A percentile compares a stretch with the other conserved stretches of the same genome.
phyloP scores from a whole-genome alignment of 2,329 filamentous ascomycete species.

The Pseudogymnoascus sp. region DNA sequence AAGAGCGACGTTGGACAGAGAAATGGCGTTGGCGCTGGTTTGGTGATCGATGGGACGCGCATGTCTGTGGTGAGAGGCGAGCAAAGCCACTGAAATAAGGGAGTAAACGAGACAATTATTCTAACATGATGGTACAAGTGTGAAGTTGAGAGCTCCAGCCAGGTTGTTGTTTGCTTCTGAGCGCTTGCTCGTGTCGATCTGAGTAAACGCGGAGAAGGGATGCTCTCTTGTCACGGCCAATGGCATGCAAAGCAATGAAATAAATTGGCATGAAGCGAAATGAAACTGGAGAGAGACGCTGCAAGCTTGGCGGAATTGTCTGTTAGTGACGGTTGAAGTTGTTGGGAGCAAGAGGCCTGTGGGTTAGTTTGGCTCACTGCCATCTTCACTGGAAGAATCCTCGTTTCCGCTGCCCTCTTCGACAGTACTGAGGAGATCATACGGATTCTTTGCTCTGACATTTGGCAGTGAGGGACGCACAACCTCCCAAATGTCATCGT shows the following conservation, averaged over 20 bases:
- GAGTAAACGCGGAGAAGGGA: neutral
- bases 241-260: neutral
- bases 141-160: neutral
- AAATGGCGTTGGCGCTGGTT: neutral
- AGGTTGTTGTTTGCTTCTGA: neutral
- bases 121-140: neutral
- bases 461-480: neutral
- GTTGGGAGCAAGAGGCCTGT: neutral
- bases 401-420: neutral
- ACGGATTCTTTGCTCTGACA: neutral
- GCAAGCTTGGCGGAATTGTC: neutral
- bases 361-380: neutral
- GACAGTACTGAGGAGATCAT: neutral
- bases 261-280: neutral
- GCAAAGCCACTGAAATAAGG: neutral
- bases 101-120: neutral
- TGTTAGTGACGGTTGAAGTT: neutral
- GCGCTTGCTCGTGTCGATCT: neutral
- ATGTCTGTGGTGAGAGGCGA: neutral
- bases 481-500: neutral
- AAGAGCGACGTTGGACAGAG: neutral
- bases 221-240: neutral
- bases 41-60: neutral
- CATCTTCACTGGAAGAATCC: constrained; percentile 1
- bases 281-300: neutral